Evolutionary conservation across 2,329 filamentous ascomycete species (phyloP), one percentile per base, ranked within the genome.

Genomic region (Colletotrichum lupini): DNA sequence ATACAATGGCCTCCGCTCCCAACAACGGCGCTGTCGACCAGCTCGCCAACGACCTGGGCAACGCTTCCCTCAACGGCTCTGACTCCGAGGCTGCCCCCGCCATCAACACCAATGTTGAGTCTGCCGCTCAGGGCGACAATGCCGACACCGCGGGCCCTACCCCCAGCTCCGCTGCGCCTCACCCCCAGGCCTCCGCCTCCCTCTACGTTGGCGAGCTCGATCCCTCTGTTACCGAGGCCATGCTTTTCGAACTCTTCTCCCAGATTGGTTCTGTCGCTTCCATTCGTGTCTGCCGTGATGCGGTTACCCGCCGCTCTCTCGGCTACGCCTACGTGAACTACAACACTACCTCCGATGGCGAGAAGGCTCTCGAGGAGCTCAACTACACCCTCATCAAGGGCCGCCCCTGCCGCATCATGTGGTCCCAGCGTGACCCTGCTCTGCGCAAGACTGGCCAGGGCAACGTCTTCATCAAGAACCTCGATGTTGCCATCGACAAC

Each of bases 261-360:
- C 97, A 97, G 86, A 99, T 99, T 82, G 97, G 97, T 79, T 96
- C 97, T 81, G 97, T 99, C 80, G 97, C 97, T 78, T 99, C 97
- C 75, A 99, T 99, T 85, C 97, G 97, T 91, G 97, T 99, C 84
- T 99, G 97, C 92, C 97, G 97, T 87, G 97, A 99, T 83, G 96
- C 97, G 76, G 95, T 99, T 83, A 98, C 97, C 82, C 95, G 97
- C 84, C 96, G 97, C 86, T 99, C 97, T 77, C 95, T 99, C 78
- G 97, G 97, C 78, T 99, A 99, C 85, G 97, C 97, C 85, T 99
- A 99, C 85, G 97, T 99, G 87, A 99, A 99, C 92, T 99, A 98
- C 92, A 99, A 98, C 90, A 96, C 95, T 85, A 97, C 95, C 75
- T 85, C 92, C 76, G 97, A 99, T 84, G 97, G 97, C 80, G 97